Percentiles rank a stretch among this genome's conserved stretches.
Evolutionary conservation across 1,284 basidiomycete genomes (phyloP).

Genomic region (Marasmius sp.): DNA sequence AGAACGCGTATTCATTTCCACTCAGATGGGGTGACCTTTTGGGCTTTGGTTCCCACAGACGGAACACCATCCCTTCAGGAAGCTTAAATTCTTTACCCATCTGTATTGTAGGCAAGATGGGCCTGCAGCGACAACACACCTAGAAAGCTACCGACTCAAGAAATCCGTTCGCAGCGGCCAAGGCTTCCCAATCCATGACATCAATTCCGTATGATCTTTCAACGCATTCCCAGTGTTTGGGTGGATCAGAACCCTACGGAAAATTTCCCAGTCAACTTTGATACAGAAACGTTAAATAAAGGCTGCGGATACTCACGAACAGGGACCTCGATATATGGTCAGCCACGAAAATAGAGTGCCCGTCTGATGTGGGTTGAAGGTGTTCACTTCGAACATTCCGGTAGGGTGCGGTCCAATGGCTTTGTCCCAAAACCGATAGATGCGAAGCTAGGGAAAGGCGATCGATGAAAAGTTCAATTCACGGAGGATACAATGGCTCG

Average conservation of each 20-base stretch:
- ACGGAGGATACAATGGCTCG: too few species aligned
- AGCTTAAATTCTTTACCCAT: too few species aligned
- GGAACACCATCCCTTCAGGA: too few species aligned
- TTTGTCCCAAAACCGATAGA: constrained; percentile 64
- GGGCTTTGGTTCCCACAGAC: too few species aligned
- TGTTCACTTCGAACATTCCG: constrained; percentile 72
- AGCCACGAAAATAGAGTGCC: constrained; percentile 68
- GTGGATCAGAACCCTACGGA: constrained; percentile 63
- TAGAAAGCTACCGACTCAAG: constrained; percentile 15
- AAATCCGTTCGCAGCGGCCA: constrained; percentile 54
- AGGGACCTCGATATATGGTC: constrained; percentile 62
- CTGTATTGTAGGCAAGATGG: too few species aligned
- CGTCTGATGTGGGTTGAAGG: constrained; percentile 64
- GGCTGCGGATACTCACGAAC: constrained; percentile 47
- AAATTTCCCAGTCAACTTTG: too few species aligned
- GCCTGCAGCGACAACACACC: too few species aligned
- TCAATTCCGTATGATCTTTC: constrained; percentile 63
- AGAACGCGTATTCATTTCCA: too few species aligned
- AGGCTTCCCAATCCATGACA: constrained; percentile 68
- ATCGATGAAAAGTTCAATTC: too few species aligned
- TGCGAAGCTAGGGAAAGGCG: constrained; percentile 44
- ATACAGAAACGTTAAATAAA: not conserved
- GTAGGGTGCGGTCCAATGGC: constrained; percentile 69
- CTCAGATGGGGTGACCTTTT: too few species aligned
- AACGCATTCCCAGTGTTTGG: constrained; percentile 65